A percentile compares a stretch with the other conserved stretches of the same genome.
Conservation (phyloP, 768 basidiomycete species). For the Suillus variegatus region DNA sequence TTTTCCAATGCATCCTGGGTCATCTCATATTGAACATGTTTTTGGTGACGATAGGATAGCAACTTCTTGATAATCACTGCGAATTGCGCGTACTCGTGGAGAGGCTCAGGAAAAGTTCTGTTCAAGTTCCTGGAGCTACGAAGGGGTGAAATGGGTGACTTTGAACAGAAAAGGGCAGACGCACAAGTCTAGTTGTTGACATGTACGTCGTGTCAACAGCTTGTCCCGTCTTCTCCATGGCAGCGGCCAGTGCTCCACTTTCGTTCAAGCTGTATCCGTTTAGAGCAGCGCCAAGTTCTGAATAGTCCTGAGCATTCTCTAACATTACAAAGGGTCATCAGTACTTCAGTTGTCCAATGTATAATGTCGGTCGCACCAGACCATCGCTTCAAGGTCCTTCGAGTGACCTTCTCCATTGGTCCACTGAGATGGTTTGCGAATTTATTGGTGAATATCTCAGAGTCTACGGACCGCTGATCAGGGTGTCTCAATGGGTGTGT, state of each 20-base stretch:
- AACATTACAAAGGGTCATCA: slow-evolving; percentile 10
- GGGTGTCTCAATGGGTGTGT: slow-evolving; percentile 88
- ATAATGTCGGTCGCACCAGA: slow-evolving; percentile 55
- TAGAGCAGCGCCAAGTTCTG: slow-evolving; percentile 87
- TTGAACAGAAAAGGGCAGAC: slow-evolving; percentile 23
- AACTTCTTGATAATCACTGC: slow-evolving; percentile 93
- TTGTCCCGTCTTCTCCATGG: slow-evolving; percentile 96
- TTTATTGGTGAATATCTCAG: slow-evolving; percentile 93
- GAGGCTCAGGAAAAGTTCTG: slow-evolving; percentile 93
- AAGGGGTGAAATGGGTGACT: background rate
- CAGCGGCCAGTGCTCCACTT: slow-evolving; percentile 65
- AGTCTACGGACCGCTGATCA: slow-evolving; percentile 95
- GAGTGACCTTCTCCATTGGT: slow-evolving; percentile 95
- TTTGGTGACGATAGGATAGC: slow-evolving; percentile 93
- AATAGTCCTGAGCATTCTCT: slow-evolving; percentile 86
- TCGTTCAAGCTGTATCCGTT: slow-evolving; percentile 95
- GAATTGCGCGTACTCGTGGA: slow-evolving; percentile 96
- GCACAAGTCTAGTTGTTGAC: slow-evolving; percentile 85
- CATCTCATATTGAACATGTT: slow-evolving; percentile 97
- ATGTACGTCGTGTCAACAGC: slow-evolving; percentile 94
- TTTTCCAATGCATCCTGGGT: slow-evolving; percentile 87
- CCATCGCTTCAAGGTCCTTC: slow-evolving; percentile 92
- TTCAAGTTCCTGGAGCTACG: slow-evolving; percentile 89
- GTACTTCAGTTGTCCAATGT: slow-evolving; percentile 10
- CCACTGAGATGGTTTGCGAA: slow-evolving; percentile 91